Evolutionary conservation across 2,329 filamentous ascomycete genomes (phyloP).

Genomic region (Anthostomella pinea): DNA sequence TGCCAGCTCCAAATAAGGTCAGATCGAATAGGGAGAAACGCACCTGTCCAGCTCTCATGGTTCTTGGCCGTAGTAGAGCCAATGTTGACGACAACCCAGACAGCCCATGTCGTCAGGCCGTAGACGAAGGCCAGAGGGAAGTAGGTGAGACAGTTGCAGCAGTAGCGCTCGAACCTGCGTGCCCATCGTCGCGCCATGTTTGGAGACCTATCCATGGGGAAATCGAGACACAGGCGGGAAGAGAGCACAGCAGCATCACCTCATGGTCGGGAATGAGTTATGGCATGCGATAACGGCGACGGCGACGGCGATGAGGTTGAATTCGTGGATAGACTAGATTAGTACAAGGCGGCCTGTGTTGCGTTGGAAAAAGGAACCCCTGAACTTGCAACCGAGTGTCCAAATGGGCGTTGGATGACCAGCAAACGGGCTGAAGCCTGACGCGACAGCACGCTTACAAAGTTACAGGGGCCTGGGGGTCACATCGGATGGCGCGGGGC

Average conservation of each 20-base stretch:
- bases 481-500: too few species aligned
- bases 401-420: background rate
- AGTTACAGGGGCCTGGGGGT: background rate
- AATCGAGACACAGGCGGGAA: background rate
- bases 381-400: background rate
- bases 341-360: too few species aligned
- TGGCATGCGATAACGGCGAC: too few species aligned
- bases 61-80: constrained; percentile 52
- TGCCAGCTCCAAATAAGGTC: too few species aligned
- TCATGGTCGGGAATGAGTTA: too few species aligned
- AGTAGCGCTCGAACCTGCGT: constrained; percentile 73
- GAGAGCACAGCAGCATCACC: background rate
- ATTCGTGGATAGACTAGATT: too few species aligned
- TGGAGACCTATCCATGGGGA: constrained; percentile 26
- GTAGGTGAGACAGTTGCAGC: constrained; percentile 75
- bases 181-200: constrained; percentile 62
- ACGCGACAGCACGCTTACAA: background rate
- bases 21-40: constrained; percentile 18
- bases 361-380: too few species aligned
- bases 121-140: constrained; percentile 91
- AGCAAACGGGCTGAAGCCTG: constrained; percentile 2
- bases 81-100: constrained; percentile 80
- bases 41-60: constrained; percentile 55
- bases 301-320: too few species aligned
- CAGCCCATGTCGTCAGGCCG: constrained; percentile 84